Evolutionary conservation across 1,284 basidiomycete genomes (phyloP).

Genomic region (Sporisorium scitamineum): DNA sequence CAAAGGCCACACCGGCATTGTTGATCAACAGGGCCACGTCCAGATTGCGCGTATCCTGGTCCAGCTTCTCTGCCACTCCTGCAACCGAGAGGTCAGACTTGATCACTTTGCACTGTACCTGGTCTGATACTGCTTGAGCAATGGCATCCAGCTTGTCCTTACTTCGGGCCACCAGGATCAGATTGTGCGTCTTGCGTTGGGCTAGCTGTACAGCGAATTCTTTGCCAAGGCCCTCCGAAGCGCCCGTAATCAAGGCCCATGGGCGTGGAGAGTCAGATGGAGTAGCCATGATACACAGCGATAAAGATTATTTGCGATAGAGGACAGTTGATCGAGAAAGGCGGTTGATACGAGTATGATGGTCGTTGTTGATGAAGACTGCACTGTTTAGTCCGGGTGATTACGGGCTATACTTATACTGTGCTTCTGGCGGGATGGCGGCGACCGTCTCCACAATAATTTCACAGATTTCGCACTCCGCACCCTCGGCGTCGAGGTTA

Average conservation of each 20-base stretch:
- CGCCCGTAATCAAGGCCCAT: conserved; percentile 35
- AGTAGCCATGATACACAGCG: neutral
- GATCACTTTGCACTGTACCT: conserved; percentile 29
- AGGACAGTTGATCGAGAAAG: neutral
- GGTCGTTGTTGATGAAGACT: neutral
- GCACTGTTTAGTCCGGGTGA: too few species aligned
- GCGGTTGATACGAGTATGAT: neutral
- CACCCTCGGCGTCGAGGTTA: neutral
- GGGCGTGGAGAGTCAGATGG: conserved; percentile 9
- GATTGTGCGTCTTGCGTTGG: conserved; percentile 30
- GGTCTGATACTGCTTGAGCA: conserved; percentile 8
- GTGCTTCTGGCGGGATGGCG: neutral
- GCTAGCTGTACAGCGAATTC: conserved; percentile 27
- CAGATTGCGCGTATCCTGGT: conserved; percentile 17
- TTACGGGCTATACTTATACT: neutral
- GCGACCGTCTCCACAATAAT: neutral
- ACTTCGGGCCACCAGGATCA: conserved; percentile 28
- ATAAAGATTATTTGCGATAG: too few species aligned
- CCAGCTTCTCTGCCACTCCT: conserved; percentile 31
- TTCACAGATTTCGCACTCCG: neutral
- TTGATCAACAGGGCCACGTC: conserved; percentile 35
- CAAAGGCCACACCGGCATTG: conserved; percentile 40
- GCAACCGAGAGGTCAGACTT: conserved; percentile 23
- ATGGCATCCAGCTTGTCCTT: conserved; percentile 19
- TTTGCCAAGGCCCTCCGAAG: conserved; percentile 31